Percentiles rank a stretch among this genome's conserved stretches.
Evolutionary conservation across 2,329 filamentous ascomycete species (phyloP).

Genomic region (Fusarium penzigii): DNA sequence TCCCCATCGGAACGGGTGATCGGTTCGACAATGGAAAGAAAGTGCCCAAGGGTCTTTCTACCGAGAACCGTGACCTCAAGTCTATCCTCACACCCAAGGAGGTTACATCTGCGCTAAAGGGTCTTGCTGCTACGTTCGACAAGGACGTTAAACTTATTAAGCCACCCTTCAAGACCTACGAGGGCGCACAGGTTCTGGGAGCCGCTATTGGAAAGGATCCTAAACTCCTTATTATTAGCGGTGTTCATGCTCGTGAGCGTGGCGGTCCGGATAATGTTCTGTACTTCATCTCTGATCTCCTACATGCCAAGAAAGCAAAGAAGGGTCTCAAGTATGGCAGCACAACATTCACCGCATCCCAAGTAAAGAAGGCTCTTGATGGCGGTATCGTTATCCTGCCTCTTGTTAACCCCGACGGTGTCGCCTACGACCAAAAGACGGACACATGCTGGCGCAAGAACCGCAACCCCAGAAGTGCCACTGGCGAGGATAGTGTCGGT

Average conservation of each 20-base stretch:
- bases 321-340: constrained; percentile 53
- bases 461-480: constrained; percentile 46
- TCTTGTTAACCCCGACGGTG: constrained; percentile 56
- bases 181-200: constrained; percentile 41
- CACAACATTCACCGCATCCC: constrained; percentile 50
- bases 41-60: constrained; percentile 34
- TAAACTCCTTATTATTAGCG: constrained; percentile 53
- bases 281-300: constrained; percentile 59
- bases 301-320: constrained; percentile 51
- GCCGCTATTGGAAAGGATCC: constrained; percentile 47
- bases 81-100: constrained; percentile 49
- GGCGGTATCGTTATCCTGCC: constrained; percentile 56
- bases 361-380: constrained; percentile 53
- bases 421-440: constrained; percentile 51
- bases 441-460: constrained; percentile 59
- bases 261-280: constrained; percentile 57
- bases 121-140: constrained; percentile 40
- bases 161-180: constrained; percentile 45
- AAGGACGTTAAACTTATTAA: constrained; percentile 41
- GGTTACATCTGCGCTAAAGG: constrained; percentile 45
- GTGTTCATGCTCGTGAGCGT: constrained; percentile 59
- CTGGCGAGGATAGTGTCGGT: constrained; percentile 38
- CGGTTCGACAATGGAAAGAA: constrained; percentile 42
- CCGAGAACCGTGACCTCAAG: constrained; percentile 38
- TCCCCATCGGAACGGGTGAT: constrained; percentile 45